phyloP scores from a whole-genome alignment of 2,329 filamentous ascomycete species.

The Furcasterigmium furcatum region DNA sequence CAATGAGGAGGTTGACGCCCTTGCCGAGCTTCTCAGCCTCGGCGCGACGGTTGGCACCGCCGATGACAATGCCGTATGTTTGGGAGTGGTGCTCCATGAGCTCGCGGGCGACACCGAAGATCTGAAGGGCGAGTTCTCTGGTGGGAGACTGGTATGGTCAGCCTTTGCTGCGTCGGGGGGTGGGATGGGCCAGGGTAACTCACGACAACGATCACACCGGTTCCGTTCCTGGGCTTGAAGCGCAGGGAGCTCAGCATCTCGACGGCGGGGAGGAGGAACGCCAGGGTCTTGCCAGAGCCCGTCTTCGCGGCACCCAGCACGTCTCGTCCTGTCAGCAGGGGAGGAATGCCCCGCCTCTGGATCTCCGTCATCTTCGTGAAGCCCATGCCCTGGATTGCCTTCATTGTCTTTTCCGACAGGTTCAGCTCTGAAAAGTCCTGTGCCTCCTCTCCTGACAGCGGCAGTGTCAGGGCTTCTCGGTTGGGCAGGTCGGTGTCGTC shows the following conservation, averaged over 20 bases:
- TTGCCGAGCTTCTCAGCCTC: slow-evolving; percentile 93
- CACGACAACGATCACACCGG: slow-evolving; percentile 79
- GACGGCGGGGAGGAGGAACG: slow-evolving; percentile 90
- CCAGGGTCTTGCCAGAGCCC: slow-evolving; percentile 90
- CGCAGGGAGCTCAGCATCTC: slow-evolving; percentile 88
- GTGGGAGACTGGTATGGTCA: slow-evolving; percentile 62
- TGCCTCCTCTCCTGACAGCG: slow-evolving; percentile 56
- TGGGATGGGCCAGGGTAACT: background rate
- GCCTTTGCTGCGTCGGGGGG: background rate
- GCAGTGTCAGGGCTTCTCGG: slow-evolving; percentile 42
- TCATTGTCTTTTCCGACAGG: slow-evolving; percentile 83
- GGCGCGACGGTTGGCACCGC: slow-evolving; percentile 84
- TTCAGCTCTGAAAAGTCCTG: slow-evolving; percentile 78
- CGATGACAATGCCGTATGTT: slow-evolving; percentile 94
- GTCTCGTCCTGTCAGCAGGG: slow-evolving; percentile 83
- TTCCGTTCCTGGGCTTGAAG: slow-evolving; percentile 94
- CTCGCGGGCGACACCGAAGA: slow-evolving; percentile 91
- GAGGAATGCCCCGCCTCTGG: slow-evolving; percentile 82
- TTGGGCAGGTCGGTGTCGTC: slow-evolving; percentile 29
- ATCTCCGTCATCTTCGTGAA: slow-evolving; percentile 97
- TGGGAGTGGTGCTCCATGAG: slow-evolving; percentile 91
- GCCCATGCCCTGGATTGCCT: slow-evolving; percentile 85
- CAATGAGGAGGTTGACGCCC: slow-evolving; percentile 91
- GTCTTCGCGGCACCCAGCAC: slow-evolving; percentile 95
- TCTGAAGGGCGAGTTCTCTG: slow-evolving; percentile 89